Evolutionary conservation across 208 protist species (phyloP).

Genomic region (Spironucleus salmonicida): DNA sequence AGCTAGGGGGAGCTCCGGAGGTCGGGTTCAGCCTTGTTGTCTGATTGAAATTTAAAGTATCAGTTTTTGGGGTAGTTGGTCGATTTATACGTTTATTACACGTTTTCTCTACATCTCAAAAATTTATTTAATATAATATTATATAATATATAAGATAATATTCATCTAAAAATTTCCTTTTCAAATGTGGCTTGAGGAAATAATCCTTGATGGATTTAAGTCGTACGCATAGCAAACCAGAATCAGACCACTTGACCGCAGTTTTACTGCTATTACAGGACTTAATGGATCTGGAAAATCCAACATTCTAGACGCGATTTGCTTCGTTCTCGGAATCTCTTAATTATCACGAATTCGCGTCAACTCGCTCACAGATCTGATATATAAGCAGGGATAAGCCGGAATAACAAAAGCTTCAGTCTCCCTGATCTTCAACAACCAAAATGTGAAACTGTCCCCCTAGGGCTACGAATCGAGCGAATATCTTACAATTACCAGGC

Average conservation of each 20-base stretch:
- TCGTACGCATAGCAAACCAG: slow-evolving; percentile 89
- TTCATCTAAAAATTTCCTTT: no score
- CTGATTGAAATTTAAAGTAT: no score
- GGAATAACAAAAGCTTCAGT: slow-evolving; percentile 94
- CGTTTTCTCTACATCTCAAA: no score
- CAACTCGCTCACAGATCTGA: slow-evolving; percentile 80
- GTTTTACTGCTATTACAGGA: slow-evolving; percentile 99
- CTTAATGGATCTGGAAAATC: slow-evolving; percentile 97
- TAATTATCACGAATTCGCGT: slow-evolving; percentile 82
- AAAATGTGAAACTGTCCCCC: slow-evolving; percentile 70
- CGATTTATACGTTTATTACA: no score
- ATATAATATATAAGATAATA: no score
- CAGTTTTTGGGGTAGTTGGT: no score
- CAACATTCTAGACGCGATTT: slow-evolving; percentile 99
- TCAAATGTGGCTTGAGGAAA: slow-evolving; percentile 91
- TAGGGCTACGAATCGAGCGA: slow-evolving; percentile 84
- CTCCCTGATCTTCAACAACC: slow-evolving; percentile 94
- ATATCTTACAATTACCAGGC: slow-evolving; percentile 83
- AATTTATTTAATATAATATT: no score
- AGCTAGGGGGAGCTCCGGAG: no score
- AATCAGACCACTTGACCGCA: slow-evolving; percentile 76
- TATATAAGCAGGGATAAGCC: slow-evolving; percentile 97
- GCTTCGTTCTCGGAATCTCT: slow-evolving; percentile 98
- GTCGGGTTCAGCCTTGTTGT: no score
- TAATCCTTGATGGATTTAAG: slow-evolving; percentile 99